A percentile compares a stretch with the other conserved stretches of the same genome.
Evolutionary conservation across 345 rosid species (phyloP).

Genomic region (Sonneratia alba): DNA sequence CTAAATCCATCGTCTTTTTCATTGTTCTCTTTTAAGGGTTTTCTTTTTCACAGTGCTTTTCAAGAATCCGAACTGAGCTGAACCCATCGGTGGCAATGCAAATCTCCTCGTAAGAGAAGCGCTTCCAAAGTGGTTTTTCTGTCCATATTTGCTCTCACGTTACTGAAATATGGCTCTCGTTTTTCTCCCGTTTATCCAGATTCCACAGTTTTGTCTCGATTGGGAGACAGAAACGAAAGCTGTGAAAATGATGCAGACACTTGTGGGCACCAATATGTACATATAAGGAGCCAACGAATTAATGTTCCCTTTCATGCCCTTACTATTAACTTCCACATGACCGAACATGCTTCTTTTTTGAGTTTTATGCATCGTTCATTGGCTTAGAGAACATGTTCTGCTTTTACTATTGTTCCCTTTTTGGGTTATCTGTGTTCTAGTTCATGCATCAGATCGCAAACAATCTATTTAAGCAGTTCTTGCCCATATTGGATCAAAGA

Average conservation of each 20-base stretch:
- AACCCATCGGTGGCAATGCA: conserved; percentile 61
- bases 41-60: no score
- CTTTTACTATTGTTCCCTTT: neutral
- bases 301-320: neutral
- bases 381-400: neutral
- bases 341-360: neutral
- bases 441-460: no score
- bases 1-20: no score
- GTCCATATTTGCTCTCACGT: no score
- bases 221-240: neutral
- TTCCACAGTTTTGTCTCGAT: neutral
- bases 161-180: no score
- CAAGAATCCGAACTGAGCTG: conserved; percentile 31
- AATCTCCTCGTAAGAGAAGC: conserved; percentile 82
- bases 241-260: neutral
- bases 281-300: neutral
- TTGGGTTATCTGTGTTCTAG: no score
- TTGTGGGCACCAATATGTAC: neutral
- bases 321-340: neutral
- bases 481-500: no score
- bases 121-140: conserved; percentile 37
- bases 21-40: no score
- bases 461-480: no score
- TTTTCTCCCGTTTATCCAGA: no score
- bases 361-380: neutral